Evolutionary conservation across 345 rosid genomes (phyloP).

Genomic region (Chamaenerion angustifolium): DNA sequence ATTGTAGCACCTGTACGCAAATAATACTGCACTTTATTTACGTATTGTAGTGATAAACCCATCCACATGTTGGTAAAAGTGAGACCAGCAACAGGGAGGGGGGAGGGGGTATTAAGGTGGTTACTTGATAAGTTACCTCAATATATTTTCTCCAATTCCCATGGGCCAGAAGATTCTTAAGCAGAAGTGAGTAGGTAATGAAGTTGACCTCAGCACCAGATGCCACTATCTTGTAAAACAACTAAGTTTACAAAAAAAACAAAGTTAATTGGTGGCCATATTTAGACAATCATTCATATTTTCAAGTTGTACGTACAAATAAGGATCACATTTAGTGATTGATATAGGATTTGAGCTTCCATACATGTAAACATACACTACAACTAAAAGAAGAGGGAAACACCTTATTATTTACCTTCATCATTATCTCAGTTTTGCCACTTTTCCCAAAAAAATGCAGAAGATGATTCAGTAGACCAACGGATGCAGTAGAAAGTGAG

Average conservation of each 20-base stretch:
- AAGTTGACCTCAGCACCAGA: conserved; percentile 47
- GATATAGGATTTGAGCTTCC: too few species aligned
- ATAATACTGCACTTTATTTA: neutral
- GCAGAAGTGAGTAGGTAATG: conserved; percentile 42
- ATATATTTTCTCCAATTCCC: conserved; percentile 95
- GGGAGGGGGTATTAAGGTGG: too few species aligned
- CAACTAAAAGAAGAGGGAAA: neutral
- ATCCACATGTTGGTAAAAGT: neutral
- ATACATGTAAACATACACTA: too few species aligned
- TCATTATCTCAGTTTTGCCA: conserved; percentile 72
- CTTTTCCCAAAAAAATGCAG: conserved; percentile 65
- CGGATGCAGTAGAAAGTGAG: conserved; percentile 35
- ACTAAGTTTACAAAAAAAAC: conserved; percentile 24
- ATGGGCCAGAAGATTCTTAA: conserved; percentile 61
- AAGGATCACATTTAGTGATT: too few species aligned
- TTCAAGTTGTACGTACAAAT: too few species aligned
- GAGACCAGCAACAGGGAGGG: neutral
- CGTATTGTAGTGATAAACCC: too few species aligned
- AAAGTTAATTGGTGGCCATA: neutral
- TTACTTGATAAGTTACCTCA: conserved; percentile 34
- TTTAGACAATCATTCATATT: too few species aligned
- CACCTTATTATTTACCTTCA: conserved; percentile 42
- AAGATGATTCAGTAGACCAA: conserved; percentile 67
- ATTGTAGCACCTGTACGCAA: conserved; percentile 49
- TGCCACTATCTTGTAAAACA: conserved; percentile 57